These are phyloP conservation scores for Mucuna pruriens DNA, from an alignment of 306 rosid species.

Conservation along the genomic window DNA sequence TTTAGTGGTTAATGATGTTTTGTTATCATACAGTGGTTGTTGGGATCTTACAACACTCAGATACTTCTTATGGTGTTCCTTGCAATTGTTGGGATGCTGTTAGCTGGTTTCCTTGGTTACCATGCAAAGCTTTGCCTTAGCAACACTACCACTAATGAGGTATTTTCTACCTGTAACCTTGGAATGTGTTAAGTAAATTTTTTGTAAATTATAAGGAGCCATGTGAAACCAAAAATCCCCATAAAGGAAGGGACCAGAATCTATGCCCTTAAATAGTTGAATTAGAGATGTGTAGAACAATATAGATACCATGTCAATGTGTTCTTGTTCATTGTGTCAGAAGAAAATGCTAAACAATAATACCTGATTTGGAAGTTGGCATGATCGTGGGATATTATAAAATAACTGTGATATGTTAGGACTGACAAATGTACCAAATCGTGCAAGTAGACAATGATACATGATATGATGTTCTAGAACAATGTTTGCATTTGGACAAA, in stretches of 20 bases:
- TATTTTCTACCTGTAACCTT: slow-evolving; percentile 36
- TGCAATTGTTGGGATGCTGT: slow-evolving; percentile 69
- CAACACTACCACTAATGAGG: slow-evolving; percentile 97
- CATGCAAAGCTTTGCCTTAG: slow-evolving; percentile 89
- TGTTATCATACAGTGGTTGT: slow-evolving; percentile 69
- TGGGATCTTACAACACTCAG: slow-evolving; percentile 88
- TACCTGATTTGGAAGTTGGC: background rate
- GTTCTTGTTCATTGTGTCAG: background rate
- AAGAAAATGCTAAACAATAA: background rate
- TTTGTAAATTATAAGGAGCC: background rate
- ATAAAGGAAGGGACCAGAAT: background rate
- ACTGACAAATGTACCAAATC: too few species aligned
- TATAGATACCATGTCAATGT: background rate
- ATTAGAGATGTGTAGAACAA: background rate
- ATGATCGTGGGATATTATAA: background rate
- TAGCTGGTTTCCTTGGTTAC: slow-evolving; percentile 87
- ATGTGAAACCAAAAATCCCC: background rate
- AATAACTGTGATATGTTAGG: background rate
- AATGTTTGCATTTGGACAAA: background rate
- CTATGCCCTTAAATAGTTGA: background rate
- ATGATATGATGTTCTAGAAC: slow-evolving; percentile 8
- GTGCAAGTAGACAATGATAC: too few species aligned
- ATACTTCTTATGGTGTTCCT: slow-evolving; percentile 84
- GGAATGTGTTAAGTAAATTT: slow-evolving; percentile 11
- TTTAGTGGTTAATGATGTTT: slow-evolving; percentile 29